Conservation (phyloP, 768 basidiomycete species). For the Boletus rubescentipes region DNA sequence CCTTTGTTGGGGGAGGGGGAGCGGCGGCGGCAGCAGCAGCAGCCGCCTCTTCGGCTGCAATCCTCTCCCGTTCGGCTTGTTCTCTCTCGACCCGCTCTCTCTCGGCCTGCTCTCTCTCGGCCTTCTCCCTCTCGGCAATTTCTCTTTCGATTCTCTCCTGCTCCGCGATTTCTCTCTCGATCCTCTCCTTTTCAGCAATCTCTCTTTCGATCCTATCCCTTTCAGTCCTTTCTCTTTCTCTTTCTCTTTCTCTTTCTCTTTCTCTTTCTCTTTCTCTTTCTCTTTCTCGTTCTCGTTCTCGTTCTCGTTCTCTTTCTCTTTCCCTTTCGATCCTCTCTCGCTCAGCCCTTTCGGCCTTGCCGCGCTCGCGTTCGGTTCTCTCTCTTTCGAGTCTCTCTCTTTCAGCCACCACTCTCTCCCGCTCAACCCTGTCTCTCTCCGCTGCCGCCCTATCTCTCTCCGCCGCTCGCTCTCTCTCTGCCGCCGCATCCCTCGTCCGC, state of each 20-base stretch:
- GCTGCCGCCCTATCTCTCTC: constrained; percentile 15
- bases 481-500: constrained; percentile 21
- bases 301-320: constrained; percentile 2
- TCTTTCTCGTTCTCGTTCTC: constrained; percentile 4
- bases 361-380: constrained; percentile 7
- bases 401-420: constrained; percentile 14
- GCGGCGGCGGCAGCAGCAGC: neutral
- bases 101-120: constrained; percentile 3
- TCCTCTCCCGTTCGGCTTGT: constrained; percentile 13
- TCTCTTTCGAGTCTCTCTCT: constrained; percentile 12
- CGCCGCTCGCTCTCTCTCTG: constrained; percentile 17
- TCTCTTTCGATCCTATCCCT: neutral
- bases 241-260: constrained; percentile 2
- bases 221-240: constrained; percentile 3
- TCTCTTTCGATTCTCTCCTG: neutral
- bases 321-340: constrained; percentile 8
- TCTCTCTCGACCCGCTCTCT: constrained; percentile 10
- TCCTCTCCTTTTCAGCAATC: neutral
- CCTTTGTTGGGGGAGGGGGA: neutral
- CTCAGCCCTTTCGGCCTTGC: neutral
- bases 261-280: constrained; percentile 12
- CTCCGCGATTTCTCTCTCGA: neutral
- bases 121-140: constrained; percentile 1
- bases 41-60: constrained; percentile 7
- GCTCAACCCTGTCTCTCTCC: constrained; percentile 17